A percentile compares a stretch with the other conserved stretches of the same genome.
Evolutionary conservation across 371 early-diverging fungal genomes (phyloP).

Genomic region (Mortierella sp.): DNA sequence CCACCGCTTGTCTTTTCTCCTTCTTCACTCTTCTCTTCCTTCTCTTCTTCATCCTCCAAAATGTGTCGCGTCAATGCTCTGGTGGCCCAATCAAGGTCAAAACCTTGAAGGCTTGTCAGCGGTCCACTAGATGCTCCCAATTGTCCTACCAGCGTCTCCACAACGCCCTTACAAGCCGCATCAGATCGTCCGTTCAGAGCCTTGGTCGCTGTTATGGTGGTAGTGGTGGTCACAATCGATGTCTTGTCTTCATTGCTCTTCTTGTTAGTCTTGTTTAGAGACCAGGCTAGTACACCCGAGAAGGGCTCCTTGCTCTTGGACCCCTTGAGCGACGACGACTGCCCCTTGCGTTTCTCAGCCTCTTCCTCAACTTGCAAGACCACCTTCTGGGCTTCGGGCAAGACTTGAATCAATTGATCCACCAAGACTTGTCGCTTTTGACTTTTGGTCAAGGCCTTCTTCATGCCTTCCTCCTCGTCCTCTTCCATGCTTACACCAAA

Average conservation of each 20-base stretch:
- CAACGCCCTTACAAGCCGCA: constrained; percentile 9
- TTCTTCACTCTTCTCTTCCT: neutral
- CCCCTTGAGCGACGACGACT: too few species aligned
- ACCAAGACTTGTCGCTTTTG: constrained; percentile 45
- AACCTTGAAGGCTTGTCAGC: constrained; percentile 24
- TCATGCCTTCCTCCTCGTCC: neutral
- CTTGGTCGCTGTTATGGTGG: neutral
- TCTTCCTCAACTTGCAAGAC: constrained; percentile 29
- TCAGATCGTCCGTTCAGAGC: neutral
- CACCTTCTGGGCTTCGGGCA: constrained; percentile 30
- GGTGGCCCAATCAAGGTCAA: constrained; percentile 39
- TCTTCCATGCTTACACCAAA: neutral
- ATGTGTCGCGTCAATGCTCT: constrained; percentile 4
- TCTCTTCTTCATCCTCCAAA: neutral
- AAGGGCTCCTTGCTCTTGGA: too few species aligned
- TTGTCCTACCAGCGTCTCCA: constrained; percentile 17
- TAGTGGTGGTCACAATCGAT: neutral
- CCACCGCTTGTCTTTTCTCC: neutral
- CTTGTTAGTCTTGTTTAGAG: too few species aligned
- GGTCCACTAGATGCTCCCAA: constrained; percentile 12
- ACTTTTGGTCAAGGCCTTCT: constrained; percentile 27
- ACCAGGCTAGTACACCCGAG: too few species aligned
- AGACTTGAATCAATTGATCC: constrained; percentile 25
- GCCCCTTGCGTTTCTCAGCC: neutral
- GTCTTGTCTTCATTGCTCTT: neutral